Evolutionary conservation across 2,329 filamentous ascomycete species (phyloP).

Genomic region (Fusarium brachygibbosum): DNA sequence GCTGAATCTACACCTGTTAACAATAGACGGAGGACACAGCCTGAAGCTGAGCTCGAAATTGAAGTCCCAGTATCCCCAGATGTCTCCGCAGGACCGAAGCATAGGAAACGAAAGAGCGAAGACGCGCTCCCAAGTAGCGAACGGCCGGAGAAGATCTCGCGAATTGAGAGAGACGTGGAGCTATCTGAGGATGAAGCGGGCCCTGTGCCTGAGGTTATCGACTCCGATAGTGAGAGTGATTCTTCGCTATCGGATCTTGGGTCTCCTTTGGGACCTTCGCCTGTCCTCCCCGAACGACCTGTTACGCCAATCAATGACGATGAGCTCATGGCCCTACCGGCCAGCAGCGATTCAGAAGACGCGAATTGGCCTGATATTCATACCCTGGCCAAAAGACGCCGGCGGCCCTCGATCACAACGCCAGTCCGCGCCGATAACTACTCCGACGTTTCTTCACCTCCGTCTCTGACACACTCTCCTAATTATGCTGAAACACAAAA

Average conservation of each 20-base stretch:
- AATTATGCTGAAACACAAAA: conserved; percentile 60
- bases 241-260: conserved; percentile 56
- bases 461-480: conserved; percentile 75
- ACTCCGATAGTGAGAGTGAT: conserved; percentile 51
- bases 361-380: conserved; percentile 68
- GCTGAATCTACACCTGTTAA: conserved; percentile 77
- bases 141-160: conserved; percentile 55
- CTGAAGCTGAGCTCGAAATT: conserved; percentile 32
- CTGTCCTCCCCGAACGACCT: conserved; percentile 49
- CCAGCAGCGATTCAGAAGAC: conserved; percentile 65
- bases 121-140: conserved; percentile 58
- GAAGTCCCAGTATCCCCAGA: conserved; percentile 46
- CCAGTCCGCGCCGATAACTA: conserved; percentile 57
- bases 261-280: conserved; percentile 54
- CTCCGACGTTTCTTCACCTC: conserved; percentile 73
- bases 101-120: conserved; percentile 70
- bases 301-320: conserved; percentile 63
- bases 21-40: conserved; percentile 56
- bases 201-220: conserved; percentile 18
- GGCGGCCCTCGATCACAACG: conserved; percentile 55
- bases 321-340: conserved; percentile 67
- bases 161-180: conserved; percentile 45
- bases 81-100: conserved; percentile 50
- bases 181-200: conserved; percentile 33
- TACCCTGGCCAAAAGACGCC: conserved; percentile 62